These are phyloP conservation scores for Nasturtium officinale DNA, from an alignment of 345 rosid genomes.

Conservation along the genomic window DNA sequence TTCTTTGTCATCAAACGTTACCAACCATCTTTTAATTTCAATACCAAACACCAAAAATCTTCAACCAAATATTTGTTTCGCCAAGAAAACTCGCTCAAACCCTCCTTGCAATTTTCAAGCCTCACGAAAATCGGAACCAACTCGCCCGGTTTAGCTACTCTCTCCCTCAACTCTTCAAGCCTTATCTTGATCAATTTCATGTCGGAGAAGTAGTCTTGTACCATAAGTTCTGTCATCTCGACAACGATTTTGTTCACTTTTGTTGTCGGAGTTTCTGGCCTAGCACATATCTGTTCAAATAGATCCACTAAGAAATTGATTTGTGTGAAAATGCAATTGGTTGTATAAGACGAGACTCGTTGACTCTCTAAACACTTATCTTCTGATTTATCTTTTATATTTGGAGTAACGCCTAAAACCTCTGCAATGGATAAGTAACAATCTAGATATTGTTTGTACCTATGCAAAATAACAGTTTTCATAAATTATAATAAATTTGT, in stretches of 20 bases:
- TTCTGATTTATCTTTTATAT: slow-evolving; percentile 1
- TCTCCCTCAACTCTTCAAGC: slow-evolving; percentile 25
- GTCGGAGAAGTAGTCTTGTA: slow-evolving; percentile 22
- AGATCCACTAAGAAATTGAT: slow-evolving; percentile 10
- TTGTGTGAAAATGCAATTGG: slow-evolving; percentile 22
- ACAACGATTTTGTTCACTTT: slow-evolving; percentile 14
- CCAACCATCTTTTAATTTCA: not conserved
- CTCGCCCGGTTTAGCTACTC: not conserved
- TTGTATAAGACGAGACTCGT: slow-evolving; percentile 22
- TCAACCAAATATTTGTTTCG: slow-evolving; percentile 17
- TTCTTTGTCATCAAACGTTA: not conserved
- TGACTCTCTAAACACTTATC: slow-evolving; percentile 16
- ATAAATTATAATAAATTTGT: not conserved
- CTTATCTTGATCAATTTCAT: slow-evolving; percentile 29
- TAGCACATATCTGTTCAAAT: slow-evolving; percentile 19
- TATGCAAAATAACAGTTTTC: slow-evolving; percentile 4
- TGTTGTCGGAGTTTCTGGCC: slow-evolving; percentile 4
- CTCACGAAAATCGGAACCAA: slow-evolving; percentile 17
- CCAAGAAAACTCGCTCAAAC: slow-evolving; percentile 33
- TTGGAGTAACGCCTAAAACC: slow-evolving; percentile 21
- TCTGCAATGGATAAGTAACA: slow-evolving; percentile 16
- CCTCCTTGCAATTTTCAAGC: slow-evolving; percentile 11
- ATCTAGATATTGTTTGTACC: slow-evolving; percentile 36
- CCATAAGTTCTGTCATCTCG: not conserved
- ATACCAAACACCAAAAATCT: slow-evolving; percentile 28